Evolutionary conservation across 257 asterid species (phyloP).

Genomic region (Oldenlandia corymbosa): DNA sequence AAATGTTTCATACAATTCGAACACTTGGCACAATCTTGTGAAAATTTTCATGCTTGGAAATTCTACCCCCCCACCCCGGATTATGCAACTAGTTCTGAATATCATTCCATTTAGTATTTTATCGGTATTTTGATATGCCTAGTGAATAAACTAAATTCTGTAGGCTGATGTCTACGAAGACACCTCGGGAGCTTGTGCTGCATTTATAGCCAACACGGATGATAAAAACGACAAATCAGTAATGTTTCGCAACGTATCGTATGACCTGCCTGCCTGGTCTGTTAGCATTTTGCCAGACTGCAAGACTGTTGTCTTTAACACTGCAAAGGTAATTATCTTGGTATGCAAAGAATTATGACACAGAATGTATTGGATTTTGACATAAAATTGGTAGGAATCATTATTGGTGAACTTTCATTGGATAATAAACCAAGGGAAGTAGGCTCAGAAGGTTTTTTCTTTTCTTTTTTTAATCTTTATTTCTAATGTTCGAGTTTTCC

Average conservation of each 20-base stretch:
- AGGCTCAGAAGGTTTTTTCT: not conserved
- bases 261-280: slow-evolving; percentile 85
- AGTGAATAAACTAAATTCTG: slow-evolving; percentile 10
- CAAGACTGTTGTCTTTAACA: slow-evolving; percentile 76
- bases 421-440: not conserved
- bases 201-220: slow-evolving; percentile 76
- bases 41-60: no score
- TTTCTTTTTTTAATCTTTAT: not conserved
- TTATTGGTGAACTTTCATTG: no score
- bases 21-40: not conserved
- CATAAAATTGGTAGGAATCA: no score
- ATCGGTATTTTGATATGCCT: not conserved
- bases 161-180: slow-evolving; percentile 83
- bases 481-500: slow-evolving; percentile 18
- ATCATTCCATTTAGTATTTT: not conserved
- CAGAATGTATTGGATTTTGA: not conserved
- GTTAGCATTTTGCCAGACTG: slow-evolving; percentile 87
- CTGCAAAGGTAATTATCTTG: slow-evolving; percentile 62
- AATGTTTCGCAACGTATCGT: slow-evolving; percentile 54
- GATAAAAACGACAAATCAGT: slow-evolving; percentile 55
- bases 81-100: no score
- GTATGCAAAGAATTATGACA: not conserved
- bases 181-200: slow-evolving; percentile 64
- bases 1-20: not conserved
- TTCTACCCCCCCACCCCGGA: no score